These are phyloP conservation scores for Aspergillus flavus DNA, from an alignment of 2,329 filamentous ascomycete genomes.

Conservation along the genomic window DNA sequence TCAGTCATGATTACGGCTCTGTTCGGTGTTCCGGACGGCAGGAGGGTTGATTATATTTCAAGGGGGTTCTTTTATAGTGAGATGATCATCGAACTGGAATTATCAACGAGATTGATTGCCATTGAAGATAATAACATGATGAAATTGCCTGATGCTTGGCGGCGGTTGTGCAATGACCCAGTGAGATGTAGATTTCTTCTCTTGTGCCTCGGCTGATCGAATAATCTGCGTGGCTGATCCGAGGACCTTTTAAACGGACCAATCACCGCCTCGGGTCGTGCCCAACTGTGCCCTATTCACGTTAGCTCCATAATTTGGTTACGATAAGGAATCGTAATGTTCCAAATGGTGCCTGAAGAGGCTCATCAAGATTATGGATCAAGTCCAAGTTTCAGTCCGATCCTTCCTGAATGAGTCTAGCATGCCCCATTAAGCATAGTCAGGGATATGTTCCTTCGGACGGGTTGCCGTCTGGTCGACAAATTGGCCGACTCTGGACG, in stretches of 20 bases:
- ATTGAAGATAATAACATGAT: background rate
- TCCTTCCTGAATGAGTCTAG: background rate
- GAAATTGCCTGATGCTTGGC: background rate
- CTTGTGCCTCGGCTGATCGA: slow-evolving; percentile 7
- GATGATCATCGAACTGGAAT: background rate
- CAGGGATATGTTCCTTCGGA: background rate
- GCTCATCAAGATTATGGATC: background rate
- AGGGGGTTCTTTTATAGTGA: background rate
- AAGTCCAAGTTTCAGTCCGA: background rate
- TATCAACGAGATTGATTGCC: background rate
- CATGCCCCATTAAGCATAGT: background rate
- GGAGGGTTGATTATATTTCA: background rate
- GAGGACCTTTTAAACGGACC: background rate
- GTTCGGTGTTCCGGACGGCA: background rate
- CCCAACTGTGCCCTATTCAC: background rate
- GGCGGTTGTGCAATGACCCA: background rate
- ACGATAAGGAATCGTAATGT: background rate
- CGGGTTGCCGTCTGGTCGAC: no score
- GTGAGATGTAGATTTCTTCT: background rate
- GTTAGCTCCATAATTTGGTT: no score
- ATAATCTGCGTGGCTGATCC: slow-evolving; percentile 1
- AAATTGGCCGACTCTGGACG: background rate
- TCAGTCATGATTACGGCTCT: background rate
- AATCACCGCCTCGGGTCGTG: background rate
- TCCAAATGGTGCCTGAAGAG: no score